Evolutionary conservation across 148 eudicot genomes (phyloP), one percentile per base, ranked within the genome.

Genomic region (Vaccinium myrtillus): DNA sequence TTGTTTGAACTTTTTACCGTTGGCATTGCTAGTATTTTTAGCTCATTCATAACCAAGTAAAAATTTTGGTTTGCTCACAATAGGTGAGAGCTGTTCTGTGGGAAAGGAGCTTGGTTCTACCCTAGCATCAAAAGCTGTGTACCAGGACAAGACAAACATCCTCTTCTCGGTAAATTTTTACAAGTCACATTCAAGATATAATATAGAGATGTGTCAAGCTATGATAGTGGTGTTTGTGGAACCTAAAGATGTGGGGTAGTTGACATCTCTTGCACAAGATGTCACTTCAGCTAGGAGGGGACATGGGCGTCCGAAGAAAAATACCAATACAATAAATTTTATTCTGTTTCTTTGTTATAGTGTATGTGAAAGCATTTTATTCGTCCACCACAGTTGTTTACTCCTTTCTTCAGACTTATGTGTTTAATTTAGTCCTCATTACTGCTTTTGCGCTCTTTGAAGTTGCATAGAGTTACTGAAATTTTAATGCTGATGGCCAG

Each of bases 41-140:
- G 70, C 63, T 58, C 25, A 23, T 73, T 79, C 46, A 70, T 74
- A 63, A 63, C 65, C 73, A 82, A 58, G 32, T 39, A 30, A 48
- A 75, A 58, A 32, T 23, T 75, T 77, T 78, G 36, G 69, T 61
- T 85, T 83, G 82, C 53, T 85, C 43, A 84, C 87, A 86, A 88
- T 74, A 97, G 99, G 99, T 88, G 99, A 97, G 92, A 97, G 99
- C 92, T 95, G 93, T 78, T 97, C 99, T 49, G 99, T 97, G 80
- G 98, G 94, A 84, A 97, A 97, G 84, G 99, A 95, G 87, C 93
- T 97, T 87, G 93, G 89, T 84, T 85, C 94, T 67, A 92, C 95
- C 46, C 87, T 88, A 49, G 91, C 95, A 53, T 88, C 90, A 49
- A 97, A 97, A 87, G 98, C 99, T 23, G 99, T 97, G 70, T 97